Conservation (phyloP, 768 basidiomycete genomes). For the Pleurotus sapidus region DNA sequence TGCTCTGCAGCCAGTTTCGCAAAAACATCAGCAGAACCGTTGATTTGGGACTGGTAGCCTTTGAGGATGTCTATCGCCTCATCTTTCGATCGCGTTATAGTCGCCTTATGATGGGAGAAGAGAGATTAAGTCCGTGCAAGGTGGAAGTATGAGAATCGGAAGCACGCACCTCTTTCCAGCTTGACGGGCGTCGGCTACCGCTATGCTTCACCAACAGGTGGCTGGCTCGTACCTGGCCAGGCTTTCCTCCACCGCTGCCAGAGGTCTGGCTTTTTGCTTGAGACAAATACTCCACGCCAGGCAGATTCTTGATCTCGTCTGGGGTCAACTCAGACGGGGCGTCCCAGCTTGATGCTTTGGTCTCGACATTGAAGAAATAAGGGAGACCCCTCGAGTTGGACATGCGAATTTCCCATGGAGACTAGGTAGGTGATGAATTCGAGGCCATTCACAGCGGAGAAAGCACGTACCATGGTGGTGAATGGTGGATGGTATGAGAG, state of each 20-base stretch:
- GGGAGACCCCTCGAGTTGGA: constrained; percentile 74
- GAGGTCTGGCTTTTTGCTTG: constrained; percentile 7
- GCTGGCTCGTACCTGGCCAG: constrained; percentile 81
- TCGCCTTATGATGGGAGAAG: constrained; percentile 44
- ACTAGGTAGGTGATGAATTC: constrained; percentile 4
- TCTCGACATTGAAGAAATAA: constrained; percentile 83
- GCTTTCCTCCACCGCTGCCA: constrained; percentile 17
- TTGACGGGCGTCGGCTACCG: constrained; percentile 73
- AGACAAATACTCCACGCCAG: constrained; percentile 58
- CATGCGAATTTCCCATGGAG: constrained; percentile 83
- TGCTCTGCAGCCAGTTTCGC: constrained; percentile 69
- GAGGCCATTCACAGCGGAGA: too few relatives aligned
- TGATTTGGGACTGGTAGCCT: constrained; percentile 61
- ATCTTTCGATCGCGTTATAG: constrained; percentile 83
- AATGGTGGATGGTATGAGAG: neutral
- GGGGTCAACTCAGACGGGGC: constrained; percentile 57
- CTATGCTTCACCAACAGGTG: constrained; percentile 93
- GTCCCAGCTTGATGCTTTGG: constrained; percentile 79
- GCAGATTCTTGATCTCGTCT: constrained; percentile 58
- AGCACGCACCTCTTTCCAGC: constrained; percentile 72
- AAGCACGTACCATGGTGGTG: neutral
- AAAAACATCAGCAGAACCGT: constrained; percentile 59
- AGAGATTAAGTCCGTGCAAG: too few relatives aligned
- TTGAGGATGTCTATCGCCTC: constrained; percentile 84
- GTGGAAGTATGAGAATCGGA: too few relatives aligned